Evolutionary conservation across 1,139 yeast species (phyloP), one percentile per base, ranked within the genome.

Genomic region (Pichia sp.): DNA sequence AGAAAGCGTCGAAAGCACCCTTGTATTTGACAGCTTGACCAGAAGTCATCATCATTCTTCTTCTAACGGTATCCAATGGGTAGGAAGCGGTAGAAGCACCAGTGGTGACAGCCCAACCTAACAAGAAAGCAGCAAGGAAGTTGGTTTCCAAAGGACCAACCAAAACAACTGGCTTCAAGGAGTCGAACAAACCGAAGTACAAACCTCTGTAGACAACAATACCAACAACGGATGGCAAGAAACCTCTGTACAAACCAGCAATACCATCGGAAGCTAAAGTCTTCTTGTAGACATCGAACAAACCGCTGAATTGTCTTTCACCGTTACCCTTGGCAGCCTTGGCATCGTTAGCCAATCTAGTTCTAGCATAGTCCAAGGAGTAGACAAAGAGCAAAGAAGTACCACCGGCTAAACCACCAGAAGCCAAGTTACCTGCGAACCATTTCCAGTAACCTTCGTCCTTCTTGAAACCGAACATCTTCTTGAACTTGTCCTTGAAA

Each of bases 31-130:
- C 87, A 70, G 85, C 85, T 75, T 84, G 86, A 71, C 89, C 89
- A 62, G 90, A 85, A 65, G 90, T 85, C 88, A 85, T 84, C 90
- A 85, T 85, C 90, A 85, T 85, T 79, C 90, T 84, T 80, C 90
- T 84, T 81, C 90, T 84, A 72, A 84, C 85, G 69, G 90, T 84
- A 76, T 84, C 90, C 72, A 84, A 81, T 74, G 90, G 90, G 80
- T 84, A 84, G 68, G 89, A 84, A 69, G 87, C 88, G 64, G 87
- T 82, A 67, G 89, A 85, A 67, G 90, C 86, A 76, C 82, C 85
- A 65, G 87, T 84, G 74, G 89, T 84, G 65, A 85, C 89, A 69
- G 78, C 78, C 90, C 90, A 85, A 72, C 90, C 90, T 70, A 85
- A 80, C 67, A 80, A 70, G 86, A 85, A 85, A 61, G 90, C 81